Evolutionary conservation across 2,329 filamentous ascomycete genomes (phyloP), one percentile per base, ranked within the genome.

Genomic region (Ophiocordyceps robertsii): DNA sequence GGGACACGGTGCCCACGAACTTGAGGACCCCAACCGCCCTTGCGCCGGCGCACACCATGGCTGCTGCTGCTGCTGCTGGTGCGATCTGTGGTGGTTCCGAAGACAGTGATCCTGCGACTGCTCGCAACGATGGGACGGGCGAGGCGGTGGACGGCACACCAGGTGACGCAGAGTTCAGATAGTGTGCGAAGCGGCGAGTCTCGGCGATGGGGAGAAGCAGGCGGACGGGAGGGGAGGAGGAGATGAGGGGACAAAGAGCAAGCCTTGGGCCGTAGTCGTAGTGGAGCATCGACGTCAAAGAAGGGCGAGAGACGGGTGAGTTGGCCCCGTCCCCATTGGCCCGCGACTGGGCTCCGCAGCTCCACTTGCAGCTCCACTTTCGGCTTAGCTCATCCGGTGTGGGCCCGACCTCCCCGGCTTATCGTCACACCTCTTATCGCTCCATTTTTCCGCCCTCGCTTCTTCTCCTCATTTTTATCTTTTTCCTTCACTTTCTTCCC

Each of bases 1-100:
- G 73, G 54, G 84, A 90, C 51, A 94, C 77, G 41, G 87, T 93
- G 56, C 90, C 90, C 52, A 95, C 83, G 61, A 95, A 95, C 68
- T 96, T 95, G 67, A 84, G 78, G 61, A 83, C 67, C 43, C 85
- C 80, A 56, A 95, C 71, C 56, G 49, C 44, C 40, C 44, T 46
- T 37, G 45, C 48, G 42, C 79, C 77, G 54, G 72, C 78, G 53
- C 74, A 77, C 53, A 77, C 71, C 76, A 87, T 84, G 62, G 58
- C 32, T 41, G 35, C 41, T 30, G 41, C 52, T 46, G 44, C 46
- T 42, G 44, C 16, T 17, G 38, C 3, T 19, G 19, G 19, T 19
- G 10, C 21, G 27, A 16, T n/a, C 29, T 36, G 3, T 24, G 10
- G 9, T 24, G 17, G 2, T 38, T 24, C 33, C 17, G 13, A 14